These are phyloP conservation scores for Calvatia gigantea DNA, from an alignment of 768 basidiomycete genomes.

Conservation along the genomic window DNA sequence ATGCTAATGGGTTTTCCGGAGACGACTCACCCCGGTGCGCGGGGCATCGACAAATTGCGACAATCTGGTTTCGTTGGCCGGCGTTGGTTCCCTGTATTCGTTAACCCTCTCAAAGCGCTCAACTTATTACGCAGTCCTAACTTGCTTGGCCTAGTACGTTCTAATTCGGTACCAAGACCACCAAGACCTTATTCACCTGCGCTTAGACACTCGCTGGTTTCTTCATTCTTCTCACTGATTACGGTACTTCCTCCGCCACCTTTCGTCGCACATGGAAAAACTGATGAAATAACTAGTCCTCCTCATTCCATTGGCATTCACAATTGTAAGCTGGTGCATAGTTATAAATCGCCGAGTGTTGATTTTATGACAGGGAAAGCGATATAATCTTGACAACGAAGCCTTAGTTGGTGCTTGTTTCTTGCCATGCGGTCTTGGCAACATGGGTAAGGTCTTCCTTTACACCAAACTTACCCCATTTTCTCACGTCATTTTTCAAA, in stretches of 20 bases:
- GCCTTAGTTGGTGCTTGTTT: conserved; percentile 58
- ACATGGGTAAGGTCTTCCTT: conserved; percentile 42
- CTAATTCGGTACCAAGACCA: not conserved
- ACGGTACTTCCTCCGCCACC: conserved; percentile 15
- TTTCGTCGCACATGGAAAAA: conserved; percentile 34
- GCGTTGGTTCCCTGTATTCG: conserved; percentile 32
- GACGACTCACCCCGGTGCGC: conserved; percentile 57
- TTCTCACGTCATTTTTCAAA: conserved; percentile 18
- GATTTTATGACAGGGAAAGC: conserved; percentile 60
- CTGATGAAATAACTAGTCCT: conserved; percentile 25
- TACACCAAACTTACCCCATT: not conserved
- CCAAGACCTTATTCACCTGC: not conserved
- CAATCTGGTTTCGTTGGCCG: conserved; percentile 14
- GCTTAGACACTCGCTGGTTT: conserved; percentile 24
- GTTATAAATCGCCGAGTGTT: too few relatives aligned
- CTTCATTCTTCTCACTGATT: conserved; percentile 44
- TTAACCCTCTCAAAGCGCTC: conserved; percentile 60
- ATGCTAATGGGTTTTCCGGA: conserved; percentile 56
- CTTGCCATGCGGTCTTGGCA: conserved; percentile 54
- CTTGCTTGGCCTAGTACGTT: not conserved
- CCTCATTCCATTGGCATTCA: not conserved
- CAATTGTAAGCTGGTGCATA: conserved; percentile 27
- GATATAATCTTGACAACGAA: conserved; percentile 52
- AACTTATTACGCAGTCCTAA: conserved; percentile 43
- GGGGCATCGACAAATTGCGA: conserved; percentile 47